phyloP scores from a whole-genome alignment of 495 filamentous ascomycete species.

The Xylaria intraflava region DNA sequence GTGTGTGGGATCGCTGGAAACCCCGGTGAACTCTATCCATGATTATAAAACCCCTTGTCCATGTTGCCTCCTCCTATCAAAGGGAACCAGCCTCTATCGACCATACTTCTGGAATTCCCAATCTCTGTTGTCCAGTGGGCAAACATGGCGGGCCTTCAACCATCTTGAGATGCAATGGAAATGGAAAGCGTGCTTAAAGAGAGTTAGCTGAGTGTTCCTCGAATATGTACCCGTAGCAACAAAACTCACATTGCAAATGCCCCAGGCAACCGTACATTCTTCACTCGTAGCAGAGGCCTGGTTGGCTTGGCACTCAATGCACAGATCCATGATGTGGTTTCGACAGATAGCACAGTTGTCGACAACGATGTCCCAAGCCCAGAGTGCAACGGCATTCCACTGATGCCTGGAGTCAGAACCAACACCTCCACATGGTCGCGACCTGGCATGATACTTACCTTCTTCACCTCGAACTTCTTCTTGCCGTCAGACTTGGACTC shows the following conservation, averaged over 20 bases:
- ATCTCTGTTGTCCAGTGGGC: slow-evolving; percentile 94
- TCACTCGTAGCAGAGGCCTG: slow-evolving; percentile 95
- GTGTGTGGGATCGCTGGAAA: neutral
- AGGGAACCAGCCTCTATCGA: slow-evolving; percentile 30
- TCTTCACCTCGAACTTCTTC: slow-evolving; percentile 97
- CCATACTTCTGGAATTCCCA: slow-evolving; percentile 99
- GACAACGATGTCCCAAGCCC: slow-evolving; percentile 99
- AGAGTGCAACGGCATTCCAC: slow-evolving; percentile 99
- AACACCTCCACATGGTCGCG: neutral
- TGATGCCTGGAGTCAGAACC: slow-evolving; percentile 33
- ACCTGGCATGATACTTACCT: slow-evolving; percentile 49
- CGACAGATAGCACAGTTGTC: slow-evolving; percentile 99
- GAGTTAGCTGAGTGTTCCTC: slow-evolving; percentile 14
- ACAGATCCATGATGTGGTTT: slow-evolving; percentile 99
- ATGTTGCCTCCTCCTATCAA: neutral
- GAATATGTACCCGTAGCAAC: neutral
- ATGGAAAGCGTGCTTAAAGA: slow-evolving; percentile 87
- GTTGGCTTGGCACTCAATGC: slow-evolving; percentile 99
- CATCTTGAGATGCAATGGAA: slow-evolving; percentile 99
- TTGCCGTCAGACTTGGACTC: slow-evolving; percentile 62
- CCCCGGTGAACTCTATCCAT: neutral
- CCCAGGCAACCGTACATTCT: slow-evolving; percentile 98
- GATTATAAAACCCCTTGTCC: neutral
- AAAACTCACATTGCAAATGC: slow-evolving; percentile 87
- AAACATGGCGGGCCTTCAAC: slow-evolving; percentile 99